A percentile compares a stretch with the other conserved stretches of the same genome.
phyloP scores from a whole-genome alignment of 805 yeast species.

The Yamadazyma takamatsuzukensis region DNA sequence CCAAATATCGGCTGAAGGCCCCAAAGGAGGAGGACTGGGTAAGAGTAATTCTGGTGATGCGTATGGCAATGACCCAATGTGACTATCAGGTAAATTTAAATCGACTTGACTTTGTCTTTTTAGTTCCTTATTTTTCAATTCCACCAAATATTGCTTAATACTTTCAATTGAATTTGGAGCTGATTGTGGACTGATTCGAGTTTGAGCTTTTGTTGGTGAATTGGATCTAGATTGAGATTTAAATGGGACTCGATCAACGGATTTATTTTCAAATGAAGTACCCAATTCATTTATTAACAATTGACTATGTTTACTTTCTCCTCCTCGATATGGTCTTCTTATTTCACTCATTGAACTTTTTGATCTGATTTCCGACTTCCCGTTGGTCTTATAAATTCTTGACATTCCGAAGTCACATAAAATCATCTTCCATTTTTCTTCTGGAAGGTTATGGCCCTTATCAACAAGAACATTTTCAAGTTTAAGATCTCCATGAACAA shows the following conservation, averaged over 20 bases:
- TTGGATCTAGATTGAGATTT: constrained; percentile 12
- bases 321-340: constrained; percentile 34
- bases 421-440: constrained; percentile 36
- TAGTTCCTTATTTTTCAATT: constrained; percentile 13
- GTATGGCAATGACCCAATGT: constrained; percentile 88
- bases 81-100: constrained; percentile 53
- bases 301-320: constrained; percentile 19
- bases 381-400: constrained; percentile 21
- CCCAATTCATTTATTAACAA: constrained; percentile 9
- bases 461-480: constrained; percentile 75
- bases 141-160: constrained; percentile 11
- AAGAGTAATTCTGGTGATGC: constrained; percentile 83
- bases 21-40: constrained; percentile 58
- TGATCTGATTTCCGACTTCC: constrained; percentile 10
- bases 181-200: constrained; percentile 1
- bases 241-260: constrained; percentile 5
- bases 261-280: constrained; percentile 3
- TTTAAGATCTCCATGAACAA: constrained; percentile 82
- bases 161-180: constrained; percentile 11
- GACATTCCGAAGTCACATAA: constrained; percentile 93
- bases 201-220: constrained; percentile 8
- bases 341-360: constrained; percentile 20
- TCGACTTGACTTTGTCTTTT: constrained; percentile 22
- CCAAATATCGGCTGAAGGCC: constrained; percentile 82
- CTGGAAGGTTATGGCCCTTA: constrained; percentile 16